These are phyloP conservation scores for Globisporangium viniferum DNA, from an alignment of 352 stramenopile species.

Conservation along the genomic window DNA sequence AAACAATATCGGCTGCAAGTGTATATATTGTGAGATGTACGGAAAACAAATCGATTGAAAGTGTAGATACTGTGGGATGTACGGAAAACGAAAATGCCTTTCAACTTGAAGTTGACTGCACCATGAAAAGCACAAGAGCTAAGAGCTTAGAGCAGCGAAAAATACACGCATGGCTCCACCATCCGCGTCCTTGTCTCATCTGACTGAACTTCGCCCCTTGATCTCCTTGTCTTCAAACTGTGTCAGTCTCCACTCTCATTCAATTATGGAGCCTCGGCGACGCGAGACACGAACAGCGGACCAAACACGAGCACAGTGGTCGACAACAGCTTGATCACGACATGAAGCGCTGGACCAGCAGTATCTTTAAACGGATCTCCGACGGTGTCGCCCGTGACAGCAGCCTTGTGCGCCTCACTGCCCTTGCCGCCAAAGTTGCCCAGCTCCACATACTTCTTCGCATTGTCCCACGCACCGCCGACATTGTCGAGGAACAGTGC, in stretches of 20 bases:
- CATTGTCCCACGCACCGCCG: slow-evolving; percentile 97
- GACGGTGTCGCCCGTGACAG: slow-evolving; percentile 97
- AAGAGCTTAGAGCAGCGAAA: slow-evolving; percentile 7
- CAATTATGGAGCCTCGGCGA: slow-evolving; percentile 13
- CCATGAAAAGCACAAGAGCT: not conserved
- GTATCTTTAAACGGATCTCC: slow-evolving; percentile 98
- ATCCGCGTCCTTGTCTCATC: not conserved
- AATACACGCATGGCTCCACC: slow-evolving; percentile 15
- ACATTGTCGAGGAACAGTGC: slow-evolving; percentile 97
- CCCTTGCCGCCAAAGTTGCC: slow-evolving; percentile 94
- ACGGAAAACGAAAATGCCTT: too few relatives aligned
- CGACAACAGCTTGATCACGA: slow-evolving; percentile 97
- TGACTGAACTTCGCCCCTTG: not conserved
- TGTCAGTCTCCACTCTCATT: not conserved
- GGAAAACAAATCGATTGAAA: too few relatives aligned
- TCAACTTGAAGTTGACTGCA: not conserved
- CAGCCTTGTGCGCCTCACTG: slow-evolving; percentile 96
- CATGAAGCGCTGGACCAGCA: slow-evolving; percentile 94
- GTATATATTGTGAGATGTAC: too few relatives aligned
- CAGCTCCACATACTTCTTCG: slow-evolving; percentile 98
- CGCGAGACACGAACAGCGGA: slow-evolving; percentile 87
- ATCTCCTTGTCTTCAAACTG: not conserved
- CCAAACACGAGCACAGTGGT: slow-evolving; percentile 93
- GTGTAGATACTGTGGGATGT: too few relatives aligned
- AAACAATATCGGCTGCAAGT: too few relatives aligned